Base-by-base conservation (phyloP, 345 rosid genomes). In the Sapria himalayana region DNA sequence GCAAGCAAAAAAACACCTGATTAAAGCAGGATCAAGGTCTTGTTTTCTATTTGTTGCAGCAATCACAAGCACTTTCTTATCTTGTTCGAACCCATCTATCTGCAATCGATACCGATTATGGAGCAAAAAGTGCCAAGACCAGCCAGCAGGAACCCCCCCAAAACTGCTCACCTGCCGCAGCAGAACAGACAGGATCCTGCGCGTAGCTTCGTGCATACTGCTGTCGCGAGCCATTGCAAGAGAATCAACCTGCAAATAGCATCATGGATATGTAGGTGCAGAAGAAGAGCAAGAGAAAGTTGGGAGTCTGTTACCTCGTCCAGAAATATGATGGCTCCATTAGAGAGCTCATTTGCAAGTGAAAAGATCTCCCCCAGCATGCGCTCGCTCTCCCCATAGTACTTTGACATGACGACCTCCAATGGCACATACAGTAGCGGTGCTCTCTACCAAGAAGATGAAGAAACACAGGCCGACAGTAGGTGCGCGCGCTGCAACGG, bases 11-110 rank as follows among this genome's bases (percentile, higher is more conserved):
- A 20, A 7, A 13, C 47, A 76, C 98, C 98, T 82, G 45, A 89
- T 69, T 41, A 84, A 58, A 29, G 98, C 93, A 9, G 95, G 84
- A 63, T 84, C 95, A 46, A 89, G 92, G 57, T 84, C 98, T 60
- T 74, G 92, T 66, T 79, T 89, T 54, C 98, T 67, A 56, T 84
- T 84, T 41, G 95, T 89, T 41, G 95, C 95, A 27, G 95, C 98
- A 44, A 89, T 70, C 21, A 89, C 81, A 4, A 76, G 79, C 34
- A 77, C 93, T 52, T 79, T 79, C 55, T 79, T 76, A 37, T 79
- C 86, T 48, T 77, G 92, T 51, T 89, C 95, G 71, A 89, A 89
- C 49, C 98, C 93, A 60, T 89, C 98, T 39, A 77, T 89, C 95
- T 89, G 70, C 58, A 46, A 15, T 45, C n/a, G n/a, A n/a, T n/a